Base-by-base conservation (phyloP, 2,329 filamentous ascomycete species). In the Aspergillus tamarii region DNA sequence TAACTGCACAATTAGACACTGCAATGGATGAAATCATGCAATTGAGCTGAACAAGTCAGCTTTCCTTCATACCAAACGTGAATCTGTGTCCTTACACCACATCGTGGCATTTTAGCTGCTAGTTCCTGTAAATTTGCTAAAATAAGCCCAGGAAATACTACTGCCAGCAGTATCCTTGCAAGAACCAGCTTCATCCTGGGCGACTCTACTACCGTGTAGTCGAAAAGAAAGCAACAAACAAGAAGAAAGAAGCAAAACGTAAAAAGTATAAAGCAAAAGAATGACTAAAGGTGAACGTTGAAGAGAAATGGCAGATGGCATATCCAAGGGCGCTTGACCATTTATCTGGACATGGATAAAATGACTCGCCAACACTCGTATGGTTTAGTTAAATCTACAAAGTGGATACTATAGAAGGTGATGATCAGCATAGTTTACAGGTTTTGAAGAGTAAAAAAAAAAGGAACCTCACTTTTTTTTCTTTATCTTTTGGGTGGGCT, bases 1-100 rank as follows among this genome's bases (percentile, higher is more conserved):
- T 77, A 1, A 72, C 64, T 4, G 74, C 68, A 62, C 81, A 82
- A 11, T 65, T 66, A 1, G 80, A 81, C 64, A 72, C 67, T 5
- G 74, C 48, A 30, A 53, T 53, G 9, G 26, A 16, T 16, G 30
- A 30, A 16, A 53, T 34, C 48, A 53, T 53, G 48, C 48, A 53
- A n/a, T 53, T 16, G 19, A 53, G 48, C 48, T 53, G 19, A 16
- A 32, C 28, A 32, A 32, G 26, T 53, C 48, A 53, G 48, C 19
- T 32, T 30, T 7, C 8, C 23, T 32, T 32, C 48, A 32, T 41
- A 19, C 10, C 28, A 32, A 32, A n/a, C 32, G 11, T 11, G 16
- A 21, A 53, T 3, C 55, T 34, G 32, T 28, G 11, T 36, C 54
- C 70, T 3, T 72, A 73, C 72, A n/a, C 67, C 71, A 50, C 71